These are phyloP conservation scores for Podosphaera xanthii DNA, from an alignment of 2,329 filamentous ascomycete species.

Conservation along the genomic window DNA sequence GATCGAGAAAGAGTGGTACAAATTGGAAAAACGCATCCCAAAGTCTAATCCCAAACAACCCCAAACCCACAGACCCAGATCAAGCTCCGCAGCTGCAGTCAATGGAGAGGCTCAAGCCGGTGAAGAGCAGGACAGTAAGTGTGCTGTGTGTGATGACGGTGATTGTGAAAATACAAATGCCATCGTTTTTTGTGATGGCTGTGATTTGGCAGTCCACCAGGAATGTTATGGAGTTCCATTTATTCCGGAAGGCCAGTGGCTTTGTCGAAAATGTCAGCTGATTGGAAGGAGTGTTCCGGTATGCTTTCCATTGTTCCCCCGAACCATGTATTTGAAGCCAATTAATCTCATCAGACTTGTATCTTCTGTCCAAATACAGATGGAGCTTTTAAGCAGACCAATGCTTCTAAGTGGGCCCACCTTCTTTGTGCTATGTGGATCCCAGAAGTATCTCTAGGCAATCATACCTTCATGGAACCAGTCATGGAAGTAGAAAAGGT, in stretches of 20 bases:
- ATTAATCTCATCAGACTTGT: constrained; percentile 38
- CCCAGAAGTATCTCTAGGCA: constrained; percentile 84
- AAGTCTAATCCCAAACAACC: constrained; percentile 93
- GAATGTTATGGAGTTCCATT: constrained; percentile 98
- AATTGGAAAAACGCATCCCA: constrained; percentile 83
- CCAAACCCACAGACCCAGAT: constrained; percentile 78
- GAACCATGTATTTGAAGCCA: constrained; percentile 3
- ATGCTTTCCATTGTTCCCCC: constrained; percentile 17
- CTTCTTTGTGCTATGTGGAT: constrained; percentile 96
- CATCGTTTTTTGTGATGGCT: constrained; percentile 96
- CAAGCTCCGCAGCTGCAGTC: constrained; percentile 81
- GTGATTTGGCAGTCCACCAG: constrained; percentile 90
- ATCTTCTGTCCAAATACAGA: constrained; percentile 97
- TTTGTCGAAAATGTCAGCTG: constrained; percentile 88
- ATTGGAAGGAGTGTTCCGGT: constrained; percentile 78
- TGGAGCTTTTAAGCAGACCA: constrained; percentile 95
- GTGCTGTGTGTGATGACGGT: constrained; percentile 94
- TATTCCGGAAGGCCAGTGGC: constrained; percentile 95
- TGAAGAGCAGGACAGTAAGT: constrained; percentile 93
- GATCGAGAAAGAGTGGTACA: constrained; percentile 97
- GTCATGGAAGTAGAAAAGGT: constrained; percentile 97
- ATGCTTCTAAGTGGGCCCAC: constrained; percentile 89
- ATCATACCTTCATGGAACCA: constrained; percentile 93
- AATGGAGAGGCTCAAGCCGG: constrained; percentile 75
- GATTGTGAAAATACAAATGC: constrained; percentile 98